Base-by-base conservation (phyloP, 164 flowering plant genomes). In the Liquidambar formosana region DNA sequence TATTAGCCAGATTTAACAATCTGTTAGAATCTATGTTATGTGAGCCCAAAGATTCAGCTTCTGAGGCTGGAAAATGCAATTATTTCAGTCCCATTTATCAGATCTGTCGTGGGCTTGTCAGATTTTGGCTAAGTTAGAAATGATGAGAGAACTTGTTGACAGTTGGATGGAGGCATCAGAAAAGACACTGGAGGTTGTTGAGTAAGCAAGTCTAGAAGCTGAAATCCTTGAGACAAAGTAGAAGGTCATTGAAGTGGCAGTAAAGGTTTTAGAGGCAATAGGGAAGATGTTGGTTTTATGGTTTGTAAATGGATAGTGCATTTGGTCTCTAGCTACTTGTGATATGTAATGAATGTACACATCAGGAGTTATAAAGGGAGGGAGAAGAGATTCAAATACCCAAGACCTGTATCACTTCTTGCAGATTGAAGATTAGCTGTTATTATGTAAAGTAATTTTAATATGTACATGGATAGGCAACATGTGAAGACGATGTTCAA, bases 101-200 rank as follows among this genome's bases (percentile, higher is more conserved):
- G 99, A 95, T 76, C 57, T 93, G 66, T 77, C 82, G 18, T 95
- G 99, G 99, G 88, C 88, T 52, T 87, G 86, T 73, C 91, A 84
- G 73, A 85, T 95, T 41, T 75, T 85, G 64, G 66, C 60, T 1
- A 93, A 89, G 77, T 65, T 95, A 79, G 98, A 91, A 63, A 78
- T 72, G 51, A 71, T 88, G 85, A 85, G 77, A 72, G 96, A 89
- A n/a, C 80, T 96, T 63, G 89, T 85, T 16, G 33, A 51, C 61
- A 75, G 67, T 46, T 93, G 99, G 99, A 70, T 77, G 22, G 92
- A 87, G 66, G 66, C 67, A 58, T 96, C 99, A 6, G 89, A 81
- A 27, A 86, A 78, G 51, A 66, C 89, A 21, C 70, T 88, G 45
- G 75, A 73, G 59, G 73, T 75, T 45, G 69, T 87, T 23, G 81